A percentile compares a stretch with the other conserved stretches of the same genome.
phyloP scores from a whole-genome alignment of 2,329 filamentous ascomycete species.

The Bisporella sp. region DNA sequence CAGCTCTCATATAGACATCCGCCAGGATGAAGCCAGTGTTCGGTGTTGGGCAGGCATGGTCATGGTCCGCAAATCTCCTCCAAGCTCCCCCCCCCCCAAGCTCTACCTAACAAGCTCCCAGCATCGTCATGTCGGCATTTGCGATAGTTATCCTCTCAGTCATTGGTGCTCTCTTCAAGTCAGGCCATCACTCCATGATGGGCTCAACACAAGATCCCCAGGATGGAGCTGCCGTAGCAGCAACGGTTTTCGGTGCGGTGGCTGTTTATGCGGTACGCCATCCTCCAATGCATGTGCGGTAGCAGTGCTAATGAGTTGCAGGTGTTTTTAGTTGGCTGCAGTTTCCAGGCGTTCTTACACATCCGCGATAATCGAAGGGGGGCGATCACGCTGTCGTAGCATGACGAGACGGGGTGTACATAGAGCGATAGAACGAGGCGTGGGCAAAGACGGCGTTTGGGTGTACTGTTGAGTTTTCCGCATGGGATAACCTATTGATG shows the following conservation, averaged over 20 bases:
- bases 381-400: slow-evolving; percentile 63
- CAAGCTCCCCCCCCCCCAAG: slow-evolving; percentile 1
- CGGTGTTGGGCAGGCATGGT: slow-evolving; percentile 88
- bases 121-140: slow-evolving; percentile 65
- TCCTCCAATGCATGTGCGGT: neutral
- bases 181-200: slow-evolving; percentile 76
- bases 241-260: slow-evolving; percentile 81
- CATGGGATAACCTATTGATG: too few relatives aligned
- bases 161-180: slow-evolving; percentile 66
- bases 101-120: slow-evolving; percentile 30
- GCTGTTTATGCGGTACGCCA: slow-evolving; percentile 75
- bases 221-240: slow-evolving; percentile 71
- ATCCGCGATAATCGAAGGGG: slow-evolving; percentile 75
- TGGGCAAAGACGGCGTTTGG: too few relatives aligned
- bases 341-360: slow-evolving; percentile 81
- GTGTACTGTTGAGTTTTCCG: too few relatives aligned
- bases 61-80: slow-evolving; percentile 57
- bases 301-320: slow-evolving; percentile 28
- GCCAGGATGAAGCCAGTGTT: slow-evolving; percentile 84
- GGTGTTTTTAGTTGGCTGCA: slow-evolving; percentile 89
- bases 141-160: slow-evolving; percentile 58
- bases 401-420: neutral
- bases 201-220: slow-evolving; percentile 62
- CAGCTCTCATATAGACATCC: neutral
- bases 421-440: neutral